A percentile compares a stretch with the other conserved stretches of the same genome.
Evolutionary conservation across 148 eudicot genomes (phyloP).

Genomic region (Rhododendron ovatum): DNA sequence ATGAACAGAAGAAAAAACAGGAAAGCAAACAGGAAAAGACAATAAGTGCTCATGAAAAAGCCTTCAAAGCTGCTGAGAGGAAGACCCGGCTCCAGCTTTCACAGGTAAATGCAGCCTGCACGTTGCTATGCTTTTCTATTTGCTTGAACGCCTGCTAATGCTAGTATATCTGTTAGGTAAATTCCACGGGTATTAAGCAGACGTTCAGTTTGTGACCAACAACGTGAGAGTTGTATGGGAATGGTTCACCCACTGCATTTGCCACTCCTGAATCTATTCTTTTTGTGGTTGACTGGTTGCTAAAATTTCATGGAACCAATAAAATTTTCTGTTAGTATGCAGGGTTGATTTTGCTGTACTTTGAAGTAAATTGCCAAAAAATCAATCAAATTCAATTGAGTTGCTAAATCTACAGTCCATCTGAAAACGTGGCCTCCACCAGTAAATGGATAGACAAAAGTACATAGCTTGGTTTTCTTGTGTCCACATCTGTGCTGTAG

Average conservation of each 20-base stretch:
- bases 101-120: constrained; percentile 48
- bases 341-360: background rate
- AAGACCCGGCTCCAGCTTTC: constrained; percentile 92
- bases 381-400: background rate
- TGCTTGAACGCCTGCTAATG: background rate
- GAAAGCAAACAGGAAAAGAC: constrained; percentile 98
- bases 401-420: background rate
- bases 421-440: background rate
- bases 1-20: constrained; percentile 92
- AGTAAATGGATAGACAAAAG: background rate
- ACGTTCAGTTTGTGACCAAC: background rate
- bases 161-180: background rate
- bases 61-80: constrained; percentile 97
- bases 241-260: background rate
- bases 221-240: background rate
- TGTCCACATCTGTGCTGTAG: background rate
- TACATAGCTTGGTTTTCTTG: background rate
- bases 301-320: background rate
- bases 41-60: constrained; percentile 90
- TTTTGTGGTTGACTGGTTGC: background rate
- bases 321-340: background rate
- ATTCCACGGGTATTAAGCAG: background rate
- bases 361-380: background rate
- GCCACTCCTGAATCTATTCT: background rate
- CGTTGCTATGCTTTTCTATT: background rate